Percentiles rank a stretch among this genome's conserved stretches.
Evolutionary conservation across 129 eudicot species (phyloP).

Genomic region (Centrapalus pauciflorus): DNA sequence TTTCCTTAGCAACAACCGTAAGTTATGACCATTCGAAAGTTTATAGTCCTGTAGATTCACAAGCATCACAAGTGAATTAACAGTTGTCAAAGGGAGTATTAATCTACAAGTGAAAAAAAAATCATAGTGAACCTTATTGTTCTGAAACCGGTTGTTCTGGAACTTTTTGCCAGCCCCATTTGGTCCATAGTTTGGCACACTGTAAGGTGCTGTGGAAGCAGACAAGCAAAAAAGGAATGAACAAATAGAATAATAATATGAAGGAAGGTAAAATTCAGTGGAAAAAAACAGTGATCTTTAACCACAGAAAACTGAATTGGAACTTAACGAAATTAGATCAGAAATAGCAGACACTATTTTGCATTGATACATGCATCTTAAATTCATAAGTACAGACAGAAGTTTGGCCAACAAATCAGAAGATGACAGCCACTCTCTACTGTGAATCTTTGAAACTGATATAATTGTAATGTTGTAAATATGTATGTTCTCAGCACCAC

Average conservation of each 20-base stretch:
- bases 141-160: slow-evolving; percentile 51
- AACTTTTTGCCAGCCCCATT: slow-evolving; percentile 60
- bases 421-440: too few relatives aligned
- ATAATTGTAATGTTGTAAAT: neutral
- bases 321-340: neutral
- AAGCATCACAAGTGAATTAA: neutral
- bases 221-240: slow-evolving; percentile 11
- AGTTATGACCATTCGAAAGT: too few relatives aligned
- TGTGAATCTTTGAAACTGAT: neutral
- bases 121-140: slow-evolving; percentile 27
- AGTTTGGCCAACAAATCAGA: neutral
- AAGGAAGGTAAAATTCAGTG: neutral
- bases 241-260: slow-evolving; percentile 4
- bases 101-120: neutral
- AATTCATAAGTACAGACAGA: neutral
- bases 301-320: neutral
- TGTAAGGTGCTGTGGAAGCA: slow-evolving; percentile 41
- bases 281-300: neutral
- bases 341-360: neutral
- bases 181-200: slow-evolving; percentile 52
- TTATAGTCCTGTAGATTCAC: too few relatives aligned
- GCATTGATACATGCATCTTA: neutral
- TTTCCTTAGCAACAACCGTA: too few relatives aligned
- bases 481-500: neutral
- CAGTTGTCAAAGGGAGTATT: neutral